A percentile compares a stretch with the other conserved stretches of the same genome.
Conservation (phyloP, 2,329 filamentous ascomycete species). For the Pseudogymnoascus pannorum region DNA sequence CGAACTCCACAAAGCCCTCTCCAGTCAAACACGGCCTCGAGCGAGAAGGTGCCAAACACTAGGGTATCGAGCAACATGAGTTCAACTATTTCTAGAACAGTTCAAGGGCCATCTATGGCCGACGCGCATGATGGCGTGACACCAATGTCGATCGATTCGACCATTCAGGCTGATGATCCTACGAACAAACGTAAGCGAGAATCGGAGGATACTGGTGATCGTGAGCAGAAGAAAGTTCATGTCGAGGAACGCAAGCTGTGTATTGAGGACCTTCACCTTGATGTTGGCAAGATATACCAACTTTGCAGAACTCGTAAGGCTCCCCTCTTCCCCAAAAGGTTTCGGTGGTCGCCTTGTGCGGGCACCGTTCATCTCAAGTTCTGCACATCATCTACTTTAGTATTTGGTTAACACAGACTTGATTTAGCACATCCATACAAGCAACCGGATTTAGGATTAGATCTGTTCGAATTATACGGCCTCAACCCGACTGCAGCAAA, state of each 20-base stretch:
- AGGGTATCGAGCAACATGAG: not conserved
- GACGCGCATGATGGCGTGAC: not conserved
- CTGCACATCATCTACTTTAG: slow-evolving; percentile 17
- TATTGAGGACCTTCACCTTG: slow-evolving; percentile 58
- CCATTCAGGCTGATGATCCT: slow-evolving; percentile 41
- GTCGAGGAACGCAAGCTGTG: slow-evolving; percentile 53
- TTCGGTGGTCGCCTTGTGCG: not conserved
- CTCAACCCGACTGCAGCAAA: slow-evolving; percentile 50
- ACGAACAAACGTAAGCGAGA: slow-evolving; percentile 57
- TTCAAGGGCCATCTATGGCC: not conserved
- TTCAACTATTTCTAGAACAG: slow-evolving; percentile 1
- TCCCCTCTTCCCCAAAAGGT: slow-evolving; percentile 35
- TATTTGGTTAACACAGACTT: slow-evolving; percentile 29
- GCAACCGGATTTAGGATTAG: slow-evolving; percentile 45
- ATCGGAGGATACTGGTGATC: slow-evolving; percentile 48
- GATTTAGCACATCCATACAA: slow-evolving; percentile 27
- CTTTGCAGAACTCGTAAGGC: slow-evolving; percentile 61
- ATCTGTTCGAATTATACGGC: slow-evolving; percentile 53
- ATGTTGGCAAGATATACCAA: slow-evolving; percentile 61
- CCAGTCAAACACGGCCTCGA: slow-evolving; percentile 3
- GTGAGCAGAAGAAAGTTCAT: slow-evolving; percentile 54
- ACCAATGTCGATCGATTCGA: slow-evolving; percentile 17
- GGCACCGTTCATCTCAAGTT: not conserved
- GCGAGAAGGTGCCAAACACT: not conserved
- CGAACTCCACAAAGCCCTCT: slow-evolving; percentile 58